Evolutionary conservation across 1,284 basidiomycete genomes (phyloP).

Genomic region (Mycena citricolor): DNA sequence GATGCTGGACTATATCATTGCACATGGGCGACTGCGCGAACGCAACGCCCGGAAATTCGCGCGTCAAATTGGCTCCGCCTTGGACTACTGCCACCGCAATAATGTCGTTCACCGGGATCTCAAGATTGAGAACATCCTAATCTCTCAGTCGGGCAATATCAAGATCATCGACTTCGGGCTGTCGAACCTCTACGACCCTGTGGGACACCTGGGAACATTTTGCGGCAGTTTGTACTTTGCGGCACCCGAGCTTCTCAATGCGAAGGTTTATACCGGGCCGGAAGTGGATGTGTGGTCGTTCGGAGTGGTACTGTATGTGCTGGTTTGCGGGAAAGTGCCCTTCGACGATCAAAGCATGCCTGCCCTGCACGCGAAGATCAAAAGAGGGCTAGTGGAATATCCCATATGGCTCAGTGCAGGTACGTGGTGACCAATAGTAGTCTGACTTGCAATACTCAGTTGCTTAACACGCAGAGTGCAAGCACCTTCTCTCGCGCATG

Average conservation of each 20-base stretch:
- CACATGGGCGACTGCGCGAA: conserved; percentile 92
- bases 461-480: conserved; percentile 71
- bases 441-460: conserved; percentile 20
- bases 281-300: conserved; percentile 99
- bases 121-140: conserved; percentile 99
- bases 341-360: conserved; percentile 99
- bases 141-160: conserved; percentile 97
- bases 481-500: conserved; percentile 92
- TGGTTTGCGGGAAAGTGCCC: conserved; percentile 97
- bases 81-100: conserved; percentile 97
- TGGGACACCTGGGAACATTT: conserved; percentile 86
- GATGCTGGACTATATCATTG: conserved; percentile 99
- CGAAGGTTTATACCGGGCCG: conserved; percentile 94
- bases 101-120: conserved; percentile 97
- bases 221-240: conserved; percentile 98
- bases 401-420: conserved; percentile 94
- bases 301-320: conserved; percentile 95
- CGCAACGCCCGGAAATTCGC: conserved; percentile 96
- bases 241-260: conserved; percentile 94
- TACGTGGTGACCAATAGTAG: too few species aligned
- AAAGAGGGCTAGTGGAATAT: conserved; percentile 95
- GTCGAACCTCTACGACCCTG: conserved; percentile 92
- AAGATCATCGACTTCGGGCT: conserved; percentile 99
- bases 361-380: conserved; percentile 98
- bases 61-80: conserved; percentile 91